These are phyloP conservation scores for Leptographium lundbergii DNA, from an alignment of 2,329 filamentous ascomycete genomes.

Conservation along the genomic window DNA sequence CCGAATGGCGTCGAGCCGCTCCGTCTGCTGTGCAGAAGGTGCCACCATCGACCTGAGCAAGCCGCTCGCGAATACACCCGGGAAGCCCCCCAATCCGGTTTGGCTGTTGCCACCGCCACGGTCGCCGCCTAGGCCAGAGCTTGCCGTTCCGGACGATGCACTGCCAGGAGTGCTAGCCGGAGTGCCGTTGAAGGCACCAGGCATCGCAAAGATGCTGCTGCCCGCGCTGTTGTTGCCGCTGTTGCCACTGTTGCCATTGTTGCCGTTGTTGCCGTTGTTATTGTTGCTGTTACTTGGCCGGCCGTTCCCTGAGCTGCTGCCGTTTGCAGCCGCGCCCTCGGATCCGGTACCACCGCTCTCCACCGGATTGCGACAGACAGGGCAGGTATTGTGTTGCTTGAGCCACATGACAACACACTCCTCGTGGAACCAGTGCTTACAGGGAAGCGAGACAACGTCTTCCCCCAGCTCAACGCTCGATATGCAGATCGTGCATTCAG, in stretches of 20 bases:
- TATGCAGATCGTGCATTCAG: conserved; percentile 92
- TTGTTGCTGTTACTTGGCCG: background rate
- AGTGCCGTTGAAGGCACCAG: too few species aligned
- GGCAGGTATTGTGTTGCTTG: conserved; percentile 83
- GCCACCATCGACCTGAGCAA: background rate
- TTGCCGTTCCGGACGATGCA: background rate
- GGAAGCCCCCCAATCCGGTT: too few species aligned
- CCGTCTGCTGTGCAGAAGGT: background rate
- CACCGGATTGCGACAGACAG: conserved; percentile 57
- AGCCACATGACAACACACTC: conserved; percentile 75
- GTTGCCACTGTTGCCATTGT: background rate
- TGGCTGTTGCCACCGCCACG: too few species aligned
- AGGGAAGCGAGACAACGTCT: conserved; percentile 67
- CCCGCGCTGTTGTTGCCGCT: background rate
- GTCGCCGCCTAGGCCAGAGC: too few species aligned
- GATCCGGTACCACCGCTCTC: conserved; percentile 21
- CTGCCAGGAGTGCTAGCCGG: background rate
- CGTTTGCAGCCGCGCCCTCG: background rate
- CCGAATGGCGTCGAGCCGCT: background rate
- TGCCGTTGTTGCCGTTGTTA: conserved; percentile 3
- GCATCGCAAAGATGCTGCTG: background rate
- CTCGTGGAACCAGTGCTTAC: conserved; percentile 88
- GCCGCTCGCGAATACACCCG: background rate
- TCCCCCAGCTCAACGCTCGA: conserved; percentile 64
- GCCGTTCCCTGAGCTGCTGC: background rate